Conservation (phyloP, 106 monocot genomes). For the Allium fistulosum region DNA sequence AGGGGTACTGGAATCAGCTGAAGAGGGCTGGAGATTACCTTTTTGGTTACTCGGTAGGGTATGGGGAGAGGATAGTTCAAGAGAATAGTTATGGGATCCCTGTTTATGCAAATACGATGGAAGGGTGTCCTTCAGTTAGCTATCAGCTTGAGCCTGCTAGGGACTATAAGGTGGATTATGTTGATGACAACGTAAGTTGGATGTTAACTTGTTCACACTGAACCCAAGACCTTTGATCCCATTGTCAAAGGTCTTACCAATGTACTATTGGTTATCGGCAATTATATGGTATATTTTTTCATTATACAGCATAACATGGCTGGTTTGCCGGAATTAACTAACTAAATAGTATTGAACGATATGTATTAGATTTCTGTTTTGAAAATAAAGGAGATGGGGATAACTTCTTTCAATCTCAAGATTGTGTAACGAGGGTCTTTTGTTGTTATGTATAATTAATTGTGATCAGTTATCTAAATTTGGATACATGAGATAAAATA, state of each 20-base stretch:
- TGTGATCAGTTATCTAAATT: too few species aligned
- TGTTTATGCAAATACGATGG: slow-evolving; percentile 48
- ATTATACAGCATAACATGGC: neutral
- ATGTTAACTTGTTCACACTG: neutral
- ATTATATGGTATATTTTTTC: neutral
- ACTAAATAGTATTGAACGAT: neutral
- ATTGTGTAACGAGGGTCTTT: too few species aligned
- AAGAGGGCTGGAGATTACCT: slow-evolving; percentile 62
- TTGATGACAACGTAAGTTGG: neutral
- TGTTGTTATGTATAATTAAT: too few species aligned
- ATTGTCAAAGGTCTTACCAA: neutral
- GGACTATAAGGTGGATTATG: slow-evolving; percentile 14
- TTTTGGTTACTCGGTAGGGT: slow-evolving; percentile 56
- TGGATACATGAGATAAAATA: too few species aligned
- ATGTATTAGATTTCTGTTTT: too few species aligned
- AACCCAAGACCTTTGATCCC: too few species aligned
- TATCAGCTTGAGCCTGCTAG: slow-evolving; percentile 32
- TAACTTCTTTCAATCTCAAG: too few species aligned
- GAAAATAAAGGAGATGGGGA: too few species aligned
- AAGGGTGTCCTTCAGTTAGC: slow-evolving; percentile 11
- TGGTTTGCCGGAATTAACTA: neutral
- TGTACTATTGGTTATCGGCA: neutral
- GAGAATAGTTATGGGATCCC: slow-evolving; percentile 49
- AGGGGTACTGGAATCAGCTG: slow-evolving; percentile 29
- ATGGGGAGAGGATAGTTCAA: slow-evolving; percentile 52